Conservation (phyloP, 1,284 basidiomycete genomes). For the Pseudozyma thailandica region DNA sequence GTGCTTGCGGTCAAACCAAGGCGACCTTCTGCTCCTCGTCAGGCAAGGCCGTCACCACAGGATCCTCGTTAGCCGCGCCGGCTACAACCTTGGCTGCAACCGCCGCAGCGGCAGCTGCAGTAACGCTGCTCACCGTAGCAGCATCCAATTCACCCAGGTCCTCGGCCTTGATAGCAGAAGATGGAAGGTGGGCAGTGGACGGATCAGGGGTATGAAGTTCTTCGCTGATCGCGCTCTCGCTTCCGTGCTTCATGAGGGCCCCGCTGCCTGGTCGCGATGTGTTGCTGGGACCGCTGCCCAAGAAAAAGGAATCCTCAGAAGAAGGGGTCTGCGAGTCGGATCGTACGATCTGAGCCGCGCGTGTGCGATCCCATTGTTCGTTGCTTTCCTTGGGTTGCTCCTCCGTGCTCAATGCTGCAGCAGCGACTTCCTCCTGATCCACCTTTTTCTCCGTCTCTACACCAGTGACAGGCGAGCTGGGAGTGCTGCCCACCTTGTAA, state of each 20-base stretch:
- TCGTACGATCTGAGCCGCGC: conserved; percentile 16
- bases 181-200: conserved; percentile 26
- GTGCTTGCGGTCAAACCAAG: not conserved
- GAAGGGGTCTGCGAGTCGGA: conserved; percentile 44
- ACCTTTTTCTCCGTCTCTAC: not conserved
- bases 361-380: conserved; percentile 18
- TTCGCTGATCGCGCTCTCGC: conserved; percentile 48
- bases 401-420: not conserved
- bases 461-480: not conserved
- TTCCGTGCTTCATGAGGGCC: conserved; percentile 42
- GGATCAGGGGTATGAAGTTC: conserved; percentile 44
- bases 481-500: conserved; percentile 17
- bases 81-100: not conserved
- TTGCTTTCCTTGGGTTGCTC: conserved; percentile 7
- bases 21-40: not conserved
- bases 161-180: conserved; percentile 7
- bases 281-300: conserved; percentile 34
- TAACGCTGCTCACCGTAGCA: conserved; percentile 12
- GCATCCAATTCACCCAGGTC: conserved; percentile 6
- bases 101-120: conserved; percentile 3
- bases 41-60: conserved; percentile 14
- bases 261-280: conserved; percentile 32
- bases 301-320: conserved; percentile 39
- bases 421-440: not conserved
- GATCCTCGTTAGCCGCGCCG: not conserved